Percentiles rank a stretch among this genome's conserved stretches.
phyloP scores from a whole-genome alignment of 495 filamentous ascomycete species.

The Penicillium subrubescens region DNA sequence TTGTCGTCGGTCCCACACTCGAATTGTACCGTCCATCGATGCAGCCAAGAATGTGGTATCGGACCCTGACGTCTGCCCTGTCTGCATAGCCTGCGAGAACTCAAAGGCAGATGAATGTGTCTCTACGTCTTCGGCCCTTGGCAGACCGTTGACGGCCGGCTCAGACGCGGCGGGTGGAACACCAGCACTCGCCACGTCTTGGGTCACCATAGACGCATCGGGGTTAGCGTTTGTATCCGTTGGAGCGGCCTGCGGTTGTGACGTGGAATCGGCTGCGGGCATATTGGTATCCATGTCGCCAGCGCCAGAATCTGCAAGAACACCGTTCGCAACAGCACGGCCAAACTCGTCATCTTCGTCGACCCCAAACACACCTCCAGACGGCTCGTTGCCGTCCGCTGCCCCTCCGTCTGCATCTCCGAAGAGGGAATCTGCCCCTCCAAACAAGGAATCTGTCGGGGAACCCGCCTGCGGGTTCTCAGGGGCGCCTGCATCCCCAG shows the following conservation, averaged over 20 bases:
- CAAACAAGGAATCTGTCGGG: conserved; percentile 70
- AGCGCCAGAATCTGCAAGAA: conserved; percentile 39
- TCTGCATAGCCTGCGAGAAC: conserved; percentile 31
- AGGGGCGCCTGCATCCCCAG: conserved; percentile 35
- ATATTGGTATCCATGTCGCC: conserved; percentile 34
- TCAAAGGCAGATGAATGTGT: conserved; percentile 32
- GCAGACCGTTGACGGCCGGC: conserved; percentile 50
- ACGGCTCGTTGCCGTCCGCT: conserved; percentile 57
- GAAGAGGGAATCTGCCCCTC: conserved; percentile 72
- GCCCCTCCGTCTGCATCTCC: conserved; percentile 63
- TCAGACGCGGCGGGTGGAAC: conserved; percentile 28
- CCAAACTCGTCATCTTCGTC: conserved; percentile 90
- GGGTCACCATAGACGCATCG: conserved; percentile 14
- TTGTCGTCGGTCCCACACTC: conserved; percentile 87
- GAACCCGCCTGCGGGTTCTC: conserved; percentile 58
- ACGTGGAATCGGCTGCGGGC: conserved; percentile 24
- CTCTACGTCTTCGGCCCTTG: conserved; percentile 52
- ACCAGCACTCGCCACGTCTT: conserved; percentile 17
- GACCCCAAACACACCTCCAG: conserved; percentile 63
- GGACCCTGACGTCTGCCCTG: conserved; percentile 42
- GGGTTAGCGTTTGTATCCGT: conserved; percentile 14
- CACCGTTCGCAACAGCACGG: conserved; percentile 69
- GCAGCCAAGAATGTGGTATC: conserved; percentile 84
- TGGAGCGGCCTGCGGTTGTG: conserved; percentile 13
- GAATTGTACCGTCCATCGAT: conserved; percentile 83